These are phyloP conservation scores for Solanum chaucha DNA, from an alignment of 257 asterid species.

Conservation along the genomic window DNA sequence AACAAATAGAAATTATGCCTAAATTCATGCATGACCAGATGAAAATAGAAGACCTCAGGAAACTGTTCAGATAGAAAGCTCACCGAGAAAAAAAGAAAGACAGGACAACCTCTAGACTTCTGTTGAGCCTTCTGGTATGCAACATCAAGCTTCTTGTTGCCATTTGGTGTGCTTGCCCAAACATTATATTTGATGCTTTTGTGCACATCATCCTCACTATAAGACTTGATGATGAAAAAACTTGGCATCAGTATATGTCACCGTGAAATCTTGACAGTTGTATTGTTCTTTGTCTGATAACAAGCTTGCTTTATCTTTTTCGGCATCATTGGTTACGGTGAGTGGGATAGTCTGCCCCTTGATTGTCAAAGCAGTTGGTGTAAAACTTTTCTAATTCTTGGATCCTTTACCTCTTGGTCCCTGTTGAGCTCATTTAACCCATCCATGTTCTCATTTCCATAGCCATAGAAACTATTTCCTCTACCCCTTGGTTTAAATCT, in stretches of 20 bases:
- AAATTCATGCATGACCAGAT: background rate
- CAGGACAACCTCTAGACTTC: slow-evolving; percentile 38
- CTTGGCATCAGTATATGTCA: slow-evolving; percentile 40
- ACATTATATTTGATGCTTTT: slow-evolving; percentile 65
- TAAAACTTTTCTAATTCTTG: slow-evolving; percentile 33
- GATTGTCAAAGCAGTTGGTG: slow-evolving; percentile 35
- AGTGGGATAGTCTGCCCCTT: slow-evolving; percentile 46
- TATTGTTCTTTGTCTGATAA: slow-evolving; percentile 41
- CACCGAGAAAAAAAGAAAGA: slow-evolving; percentile 56
- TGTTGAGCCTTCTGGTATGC: slow-evolving; percentile 49
- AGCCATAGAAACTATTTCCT: slow-evolving; percentile 34
- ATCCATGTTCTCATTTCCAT: slow-evolving; percentile 40
- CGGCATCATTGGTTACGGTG: slow-evolving; percentile 20
- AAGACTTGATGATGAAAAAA: slow-evolving; percentile 33
- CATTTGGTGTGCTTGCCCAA: slow-evolving; percentile 82
- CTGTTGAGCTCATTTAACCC: slow-evolving; percentile 60
- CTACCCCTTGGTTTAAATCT: slow-evolving; percentile 56
- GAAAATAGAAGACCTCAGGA: background rate
- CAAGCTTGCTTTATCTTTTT: slow-evolving; percentile 19
- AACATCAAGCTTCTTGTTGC: slow-evolving; percentile 60
- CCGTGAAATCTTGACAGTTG: slow-evolving; percentile 40
- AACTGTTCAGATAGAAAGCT: slow-evolving; percentile 1
- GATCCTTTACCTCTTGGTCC: slow-evolving; percentile 57
- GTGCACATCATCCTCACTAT: slow-evolving; percentile 50
- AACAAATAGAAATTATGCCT: background rate